phyloP scores from a whole-genome alignment of 495 filamentous ascomycete genomes.

The Hyphodiscus hymeniophilus region DNA sequence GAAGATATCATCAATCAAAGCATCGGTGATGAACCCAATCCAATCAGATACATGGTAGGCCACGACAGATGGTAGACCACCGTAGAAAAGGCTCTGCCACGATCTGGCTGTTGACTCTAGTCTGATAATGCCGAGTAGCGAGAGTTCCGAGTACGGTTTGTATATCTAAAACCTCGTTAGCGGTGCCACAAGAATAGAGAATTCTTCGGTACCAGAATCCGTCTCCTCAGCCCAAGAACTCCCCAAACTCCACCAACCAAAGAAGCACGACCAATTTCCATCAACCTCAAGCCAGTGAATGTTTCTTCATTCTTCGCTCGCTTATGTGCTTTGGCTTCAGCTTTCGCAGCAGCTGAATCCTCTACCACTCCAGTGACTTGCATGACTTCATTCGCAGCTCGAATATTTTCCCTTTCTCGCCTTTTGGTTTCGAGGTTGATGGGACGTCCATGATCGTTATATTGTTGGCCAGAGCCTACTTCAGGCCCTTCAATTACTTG shows the following conservation, averaged over 20 bases:
- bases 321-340: background rate
- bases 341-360: conserved; percentile 11
- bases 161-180: conserved; percentile 32
- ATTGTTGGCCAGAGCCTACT: conserved; percentile 49
- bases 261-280: conserved; percentile 29
- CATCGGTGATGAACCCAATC: conserved; percentile 9
- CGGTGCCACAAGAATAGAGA: background rate
- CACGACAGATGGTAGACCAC: conserved; percentile 19
- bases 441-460: conserved; percentile 63
- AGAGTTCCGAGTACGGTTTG: conserved; percentile 32
- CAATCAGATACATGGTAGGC: conserved; percentile 20
- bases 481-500: conserved; percentile 32
- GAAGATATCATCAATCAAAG: conserved; percentile 6
- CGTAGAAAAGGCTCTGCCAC: conserved; percentile 6
- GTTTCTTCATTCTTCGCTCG: conserved; percentile 17
- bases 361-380: conserved; percentile 37
- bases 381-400: conserved; percentile 52
- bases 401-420: conserved; percentile 41
- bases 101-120: conserved; percentile 26
- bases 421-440: conserved; percentile 49
- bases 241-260: conserved; percentile 41
- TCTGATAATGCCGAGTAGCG: conserved; percentile 29
- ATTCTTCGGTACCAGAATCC: conserved; percentile 33
- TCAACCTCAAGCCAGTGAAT: conserved; percentile 29
- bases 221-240: conserved; percentile 40